Evolutionary conservation across 2,329 filamentous ascomycete genomes (phyloP).

Genomic region (Sclerotinia borealis): DNA sequence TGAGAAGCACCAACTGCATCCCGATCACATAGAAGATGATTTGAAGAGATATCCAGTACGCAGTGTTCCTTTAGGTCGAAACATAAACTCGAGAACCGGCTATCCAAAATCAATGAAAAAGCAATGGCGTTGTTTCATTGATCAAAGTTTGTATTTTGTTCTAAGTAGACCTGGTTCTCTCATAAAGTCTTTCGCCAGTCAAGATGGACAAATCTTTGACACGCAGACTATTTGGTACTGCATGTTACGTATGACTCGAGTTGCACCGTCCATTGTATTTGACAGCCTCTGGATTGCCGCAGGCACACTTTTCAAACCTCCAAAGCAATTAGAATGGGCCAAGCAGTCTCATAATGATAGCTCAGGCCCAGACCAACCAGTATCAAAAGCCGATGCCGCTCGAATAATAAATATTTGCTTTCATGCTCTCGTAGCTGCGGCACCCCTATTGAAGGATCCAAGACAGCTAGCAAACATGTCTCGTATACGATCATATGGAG

Average conservation of each 20-base stretch:
- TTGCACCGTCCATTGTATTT: slow-evolving; percentile 52
- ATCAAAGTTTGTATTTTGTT: slow-evolving; percentile 59
- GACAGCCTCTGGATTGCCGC: slow-evolving; percentile 60
- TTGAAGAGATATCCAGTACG: slow-evolving; percentile 15
- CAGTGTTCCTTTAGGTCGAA: slow-evolving; percentile 1
- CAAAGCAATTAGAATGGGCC: slow-evolving; percentile 31
- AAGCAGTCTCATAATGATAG: slow-evolving; percentile 17
- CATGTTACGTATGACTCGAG: slow-evolving; percentile 53
- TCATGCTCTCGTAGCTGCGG: slow-evolving; percentile 55
- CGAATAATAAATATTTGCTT: slow-evolving; percentile 47
- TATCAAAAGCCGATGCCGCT: slow-evolving; percentile 29
- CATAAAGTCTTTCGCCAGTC: slow-evolving; percentile 50
- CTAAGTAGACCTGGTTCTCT: slow-evolving; percentile 51
- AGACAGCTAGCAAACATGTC: slow-evolving; percentile 51
- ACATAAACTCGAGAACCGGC: neutral
- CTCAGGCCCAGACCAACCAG: slow-evolving; percentile 8
- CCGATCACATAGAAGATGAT: slow-evolving; percentile 15
- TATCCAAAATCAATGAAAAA: slow-evolving; percentile 10
- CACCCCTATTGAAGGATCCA: slow-evolving; percentile 37
- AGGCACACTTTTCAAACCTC: slow-evolving; percentile 51
- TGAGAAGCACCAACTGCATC: slow-evolving; percentile 45
- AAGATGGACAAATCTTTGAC: slow-evolving; percentile 46
- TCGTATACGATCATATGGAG: slow-evolving; percentile 42
- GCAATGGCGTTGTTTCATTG: slow-evolving; percentile 54
- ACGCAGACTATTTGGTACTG: slow-evolving; percentile 59